phyloP scores from a whole-genome alignment of 1,284 basidiomycete species.

The Malassezia psittaci region DNA sequence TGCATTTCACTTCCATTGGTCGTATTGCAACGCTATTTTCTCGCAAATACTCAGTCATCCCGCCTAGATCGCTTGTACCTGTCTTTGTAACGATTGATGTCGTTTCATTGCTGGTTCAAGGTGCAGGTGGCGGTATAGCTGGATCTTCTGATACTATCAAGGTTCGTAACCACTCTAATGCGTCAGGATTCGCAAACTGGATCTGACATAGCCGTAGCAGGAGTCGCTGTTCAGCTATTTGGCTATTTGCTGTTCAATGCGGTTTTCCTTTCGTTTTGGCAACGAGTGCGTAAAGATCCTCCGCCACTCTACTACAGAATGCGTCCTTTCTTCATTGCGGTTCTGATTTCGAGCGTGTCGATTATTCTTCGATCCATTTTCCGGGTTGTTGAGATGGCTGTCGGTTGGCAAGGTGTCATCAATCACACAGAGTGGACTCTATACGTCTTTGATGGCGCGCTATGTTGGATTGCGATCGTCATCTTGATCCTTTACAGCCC shows the following conservation, averaged over 20 bases:
- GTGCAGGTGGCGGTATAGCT: slow-evolving; percentile 20
- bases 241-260: slow-evolving; percentile 22
- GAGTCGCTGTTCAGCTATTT: slow-evolving; percentile 24
- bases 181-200: slow-evolving; percentile 7
- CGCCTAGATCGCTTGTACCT: slow-evolving; percentile 22
- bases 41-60: slow-evolving; percentile 13
- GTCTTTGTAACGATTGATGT: slow-evolving; percentile 29
- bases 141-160: slow-evolving; percentile 17
- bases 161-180: not conserved
- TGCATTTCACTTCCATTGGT: slow-evolving; percentile 23
- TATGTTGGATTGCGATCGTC: slow-evolving; percentile 18
- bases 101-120: slow-evolving; percentile 22
- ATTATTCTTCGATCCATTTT: slow-evolving; percentile 25
- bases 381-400: slow-evolving; percentile 25
- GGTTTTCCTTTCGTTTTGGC: slow-evolving; percentile 16
- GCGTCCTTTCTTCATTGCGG: slow-evolving; percentile 14
- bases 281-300: slow-evolving; percentile 1
- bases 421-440: slow-evolving; percentile 24
- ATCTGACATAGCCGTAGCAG: slow-evolving; percentile 21
- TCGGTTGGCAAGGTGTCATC: slow-evolving; percentile 26
- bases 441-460: slow-evolving; percentile 20
- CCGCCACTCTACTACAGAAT: not conserved
- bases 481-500: slow-evolving; percentile 22
- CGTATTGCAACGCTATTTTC: slow-evolving; percentile 20
- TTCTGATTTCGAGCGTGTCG: slow-evolving; percentile 18